Percentiles rank a stretch among this genome's conserved stretches.
Evolutionary conservation across 306 rosid species (phyloP).

Genomic region (Biancaea sappan): DNA sequence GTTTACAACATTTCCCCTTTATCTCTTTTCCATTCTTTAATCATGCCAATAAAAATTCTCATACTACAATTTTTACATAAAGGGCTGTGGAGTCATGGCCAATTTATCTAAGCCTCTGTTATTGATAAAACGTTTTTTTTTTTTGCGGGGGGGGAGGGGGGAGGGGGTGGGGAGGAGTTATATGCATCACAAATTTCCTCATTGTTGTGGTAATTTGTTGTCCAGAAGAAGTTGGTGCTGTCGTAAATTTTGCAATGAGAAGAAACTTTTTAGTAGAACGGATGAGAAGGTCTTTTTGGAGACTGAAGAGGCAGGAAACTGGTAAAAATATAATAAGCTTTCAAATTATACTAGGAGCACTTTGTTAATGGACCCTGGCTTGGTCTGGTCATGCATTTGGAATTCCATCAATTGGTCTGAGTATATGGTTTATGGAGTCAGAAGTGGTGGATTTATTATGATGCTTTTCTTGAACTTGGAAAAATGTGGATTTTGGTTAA

Average conservation of each 20-base stretch:
- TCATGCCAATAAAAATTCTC: not conserved
- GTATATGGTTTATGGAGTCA: constrained; percentile 22
- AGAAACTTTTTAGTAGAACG: constrained; percentile 16
- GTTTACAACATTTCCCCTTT: not conserved
- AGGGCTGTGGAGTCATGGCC: constrained; percentile 5
- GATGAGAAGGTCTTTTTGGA: not conserved
- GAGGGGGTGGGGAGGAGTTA: no score
- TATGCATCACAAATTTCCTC: not conserved
- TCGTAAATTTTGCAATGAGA: constrained; percentile 23
- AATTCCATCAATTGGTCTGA: not conserved
- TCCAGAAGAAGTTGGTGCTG: constrained; percentile 24
- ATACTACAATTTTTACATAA: not conserved
- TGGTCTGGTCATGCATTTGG: constrained; percentile 31
- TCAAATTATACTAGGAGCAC: not conserved
- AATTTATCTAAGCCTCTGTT: not conserved
- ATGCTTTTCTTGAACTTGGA: constrained; percentile 14
- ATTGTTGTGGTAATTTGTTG: constrained; percentile 17
- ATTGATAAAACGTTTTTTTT: not conserved
- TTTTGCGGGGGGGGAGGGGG: no score
- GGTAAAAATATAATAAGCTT: constrained; percentile 24
- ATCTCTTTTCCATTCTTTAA: not conserved
- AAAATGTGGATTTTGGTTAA: constrained; percentile 12
- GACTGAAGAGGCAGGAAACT: constrained; percentile 5
- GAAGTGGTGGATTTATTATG: not conserved
- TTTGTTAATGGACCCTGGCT: constrained; percentile 2